Evolutionary conservation across 371 early-diverging fungal genomes (phyloP).

Genomic region (Gilbertella persicaria): DNA sequence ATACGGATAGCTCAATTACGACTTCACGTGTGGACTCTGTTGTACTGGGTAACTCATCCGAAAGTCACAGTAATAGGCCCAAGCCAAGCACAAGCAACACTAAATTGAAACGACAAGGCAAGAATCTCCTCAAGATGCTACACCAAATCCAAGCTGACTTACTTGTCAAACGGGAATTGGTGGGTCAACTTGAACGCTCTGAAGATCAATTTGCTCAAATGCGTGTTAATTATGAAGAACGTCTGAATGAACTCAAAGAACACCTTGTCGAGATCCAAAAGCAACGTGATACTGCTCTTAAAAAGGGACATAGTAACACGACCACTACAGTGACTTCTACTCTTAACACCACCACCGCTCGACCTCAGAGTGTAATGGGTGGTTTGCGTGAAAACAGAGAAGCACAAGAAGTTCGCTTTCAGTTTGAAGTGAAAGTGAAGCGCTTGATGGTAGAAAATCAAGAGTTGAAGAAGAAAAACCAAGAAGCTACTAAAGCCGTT

Average conservation of each 20-base stretch:
- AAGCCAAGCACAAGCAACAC: background rate
- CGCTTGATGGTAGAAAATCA: slow-evolving; percentile 66
- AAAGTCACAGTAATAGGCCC: background rate
- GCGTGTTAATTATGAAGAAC: slow-evolving; percentile 66
- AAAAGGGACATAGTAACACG: background rate
- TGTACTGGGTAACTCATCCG: too few species aligned
- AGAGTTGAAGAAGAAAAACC: slow-evolving; percentile 56
- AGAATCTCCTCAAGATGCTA: slow-evolving; percentile 47
- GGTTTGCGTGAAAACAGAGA: slow-evolving; percentile 34
- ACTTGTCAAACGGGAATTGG: slow-evolving; percentile 57
- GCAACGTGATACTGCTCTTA: slow-evolving; percentile 56
- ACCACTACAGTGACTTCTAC: background rate
- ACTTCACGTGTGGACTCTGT: slow-evolving; percentile 28
- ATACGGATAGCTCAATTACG: slow-evolving; percentile 42
- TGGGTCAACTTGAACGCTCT: slow-evolving; percentile 55
- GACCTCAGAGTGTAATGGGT: slow-evolving; percentile 13
- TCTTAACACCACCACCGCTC: background rate
- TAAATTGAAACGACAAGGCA: slow-evolving; percentile 26
- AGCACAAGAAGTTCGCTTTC: slow-evolving; percentile 32
- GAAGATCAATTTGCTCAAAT: slow-evolving; percentile 58
- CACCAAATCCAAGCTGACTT: slow-evolving; percentile 72
- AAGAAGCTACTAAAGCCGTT: slow-evolving; percentile 49
- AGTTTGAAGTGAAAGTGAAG: slow-evolving; percentile 69
- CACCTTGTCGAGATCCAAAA: slow-evolving; percentile 56
- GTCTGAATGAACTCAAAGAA: slow-evolving; percentile 57